Evolutionary conservation across 1,139 yeast species (phyloP).

Genomic region (Arxiozyma telluris): DNA sequence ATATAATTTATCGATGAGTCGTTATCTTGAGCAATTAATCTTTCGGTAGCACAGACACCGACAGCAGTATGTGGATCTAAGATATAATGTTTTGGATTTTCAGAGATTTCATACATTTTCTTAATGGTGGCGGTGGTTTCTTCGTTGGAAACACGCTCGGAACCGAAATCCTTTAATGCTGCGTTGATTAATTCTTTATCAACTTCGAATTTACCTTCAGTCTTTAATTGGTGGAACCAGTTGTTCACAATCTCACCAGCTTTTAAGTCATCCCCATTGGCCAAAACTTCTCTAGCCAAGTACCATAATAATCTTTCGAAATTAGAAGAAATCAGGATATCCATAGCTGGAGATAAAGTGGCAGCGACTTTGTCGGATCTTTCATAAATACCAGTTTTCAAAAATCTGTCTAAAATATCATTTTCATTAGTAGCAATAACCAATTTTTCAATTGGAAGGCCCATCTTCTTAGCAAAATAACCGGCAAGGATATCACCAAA

Average conservation of each 20-base stretch:
- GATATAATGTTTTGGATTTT: conserved; percentile 61
- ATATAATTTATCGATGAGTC: conserved; percentile 45
- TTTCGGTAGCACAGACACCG: conserved; percentile 72
- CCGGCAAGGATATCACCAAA: conserved; percentile 98
- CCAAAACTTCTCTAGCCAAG: conserved; percentile 61
- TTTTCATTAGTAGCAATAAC: conserved; percentile 94
- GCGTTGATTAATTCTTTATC: conserved; percentile 54
- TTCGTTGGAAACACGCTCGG: conserved; percentile 70
- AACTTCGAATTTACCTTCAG: conserved; percentile 67
- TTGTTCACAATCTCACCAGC: conserved; percentile 65
- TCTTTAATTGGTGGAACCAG: conserved; percentile 77
- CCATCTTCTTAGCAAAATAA: conserved; percentile 89
- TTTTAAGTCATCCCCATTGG: conserved; percentile 48
- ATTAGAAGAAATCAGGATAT: conserved; percentile 85
- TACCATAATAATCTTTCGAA: conserved; percentile 96
- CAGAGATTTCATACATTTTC: conserved; percentile 44
- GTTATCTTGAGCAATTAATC: conserved; percentile 45
- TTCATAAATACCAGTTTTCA: conserved; percentile 76
- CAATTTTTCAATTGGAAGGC: conserved; percentile 77
- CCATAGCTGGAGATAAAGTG: conserved; percentile 97
- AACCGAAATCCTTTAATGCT: conserved; percentile 62
- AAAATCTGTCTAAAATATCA: conserved; percentile 87
- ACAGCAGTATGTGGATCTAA: conserved; percentile 96
- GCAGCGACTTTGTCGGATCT: conserved; percentile 72
- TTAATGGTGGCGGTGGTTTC: conserved; percentile 74